phyloP scores from a whole-genome alignment of 495 filamentous ascomycete genomes.

The Podospora didyma region DNA sequence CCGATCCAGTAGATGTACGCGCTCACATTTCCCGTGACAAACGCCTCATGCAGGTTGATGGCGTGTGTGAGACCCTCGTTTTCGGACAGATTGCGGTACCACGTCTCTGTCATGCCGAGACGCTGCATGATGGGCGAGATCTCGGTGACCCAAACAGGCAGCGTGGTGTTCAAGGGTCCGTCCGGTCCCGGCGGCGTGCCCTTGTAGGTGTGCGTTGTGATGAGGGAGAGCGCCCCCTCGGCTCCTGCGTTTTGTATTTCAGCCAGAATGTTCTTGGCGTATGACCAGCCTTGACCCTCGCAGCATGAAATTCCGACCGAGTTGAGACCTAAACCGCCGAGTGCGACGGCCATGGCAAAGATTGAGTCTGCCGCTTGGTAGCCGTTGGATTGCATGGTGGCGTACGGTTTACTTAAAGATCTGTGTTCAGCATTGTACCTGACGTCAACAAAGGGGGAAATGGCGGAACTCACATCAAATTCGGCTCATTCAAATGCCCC shows the following conservation, averaged over 20 bases:
- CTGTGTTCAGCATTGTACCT: too few relatives aligned
- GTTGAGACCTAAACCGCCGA: constrained; percentile 33
- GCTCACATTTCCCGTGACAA: constrained; percentile 42
- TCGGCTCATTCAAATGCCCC: constrained; percentile 58
- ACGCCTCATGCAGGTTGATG: constrained; percentile 41
- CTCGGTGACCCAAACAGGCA: constrained; percentile 22
- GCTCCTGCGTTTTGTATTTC: constrained; percentile 40
- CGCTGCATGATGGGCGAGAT: constrained; percentile 18
- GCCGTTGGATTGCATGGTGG: constrained; percentile 44
- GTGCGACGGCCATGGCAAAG: constrained; percentile 33
- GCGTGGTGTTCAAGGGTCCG: constrained; percentile 13
- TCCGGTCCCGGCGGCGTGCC: constrained; percentile 30
- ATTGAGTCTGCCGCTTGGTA: constrained; percentile 48
- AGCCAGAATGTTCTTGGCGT: constrained; percentile 33
- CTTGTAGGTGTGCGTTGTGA: constrained; percentile 50
- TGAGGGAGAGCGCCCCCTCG: constrained; percentile 34
- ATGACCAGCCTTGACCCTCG: constrained; percentile 49
- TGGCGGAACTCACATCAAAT: constrained; percentile 30
- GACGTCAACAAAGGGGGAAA: background rate
- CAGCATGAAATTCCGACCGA: constrained; percentile 46
- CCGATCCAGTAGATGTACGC: constrained; percentile 50
- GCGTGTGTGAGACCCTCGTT: constrained; percentile 54
- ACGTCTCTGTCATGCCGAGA: constrained; percentile 34
- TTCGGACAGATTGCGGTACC: constrained; percentile 33
- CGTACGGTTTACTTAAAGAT: constrained; percentile 32